phyloP scores from a whole-genome alignment of 768 basidiomycete species.

The Auricularia sp. region DNA sequence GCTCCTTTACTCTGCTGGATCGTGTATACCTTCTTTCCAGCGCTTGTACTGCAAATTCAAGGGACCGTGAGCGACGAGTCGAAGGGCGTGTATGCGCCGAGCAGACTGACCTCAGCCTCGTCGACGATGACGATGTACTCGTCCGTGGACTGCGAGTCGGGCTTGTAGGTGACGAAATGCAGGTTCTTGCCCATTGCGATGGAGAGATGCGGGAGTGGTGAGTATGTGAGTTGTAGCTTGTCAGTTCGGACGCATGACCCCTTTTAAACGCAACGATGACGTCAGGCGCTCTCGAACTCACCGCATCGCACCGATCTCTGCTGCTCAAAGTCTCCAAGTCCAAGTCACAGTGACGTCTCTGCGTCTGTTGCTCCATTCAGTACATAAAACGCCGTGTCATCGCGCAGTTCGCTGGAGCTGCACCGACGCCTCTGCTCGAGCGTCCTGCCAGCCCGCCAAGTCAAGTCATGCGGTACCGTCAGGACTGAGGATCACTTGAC shows the following conservation, averaged over 20 bases:
- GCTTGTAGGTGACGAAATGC: conserved; percentile 73
- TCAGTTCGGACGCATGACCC: neutral
- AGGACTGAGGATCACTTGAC: too few species aligned
- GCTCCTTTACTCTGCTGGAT: conserved; percentile 5
- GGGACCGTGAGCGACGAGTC: neutral
- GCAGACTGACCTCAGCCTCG: conserved; percentile 42
- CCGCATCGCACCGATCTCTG: neutral
- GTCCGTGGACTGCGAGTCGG: conserved; percentile 58
- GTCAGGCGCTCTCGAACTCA: neutral
- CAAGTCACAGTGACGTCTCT: neutral
- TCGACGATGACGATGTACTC: conserved; percentile 67
- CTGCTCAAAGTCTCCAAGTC: neutral
- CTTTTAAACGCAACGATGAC: neutral
- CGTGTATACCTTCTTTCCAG: conserved; percentile 51
- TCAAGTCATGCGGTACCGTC: too few species aligned
- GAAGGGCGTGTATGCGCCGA: conserved; percentile 2
- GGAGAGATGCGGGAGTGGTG: conserved; percentile 4
- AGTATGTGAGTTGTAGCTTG: neutral
- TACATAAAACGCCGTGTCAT: too few species aligned
- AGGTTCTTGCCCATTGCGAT: conserved; percentile 32
- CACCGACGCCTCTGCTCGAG: too few species aligned
- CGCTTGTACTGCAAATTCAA: conserved; percentile 47
- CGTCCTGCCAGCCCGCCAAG: too few species aligned
- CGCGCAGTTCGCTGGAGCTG: too few species aligned
- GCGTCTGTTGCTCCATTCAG: too few species aligned